phyloP scores from a whole-genome alignment of 164 flowering plant genomes.

The Paratinospora sagittata region DNA sequence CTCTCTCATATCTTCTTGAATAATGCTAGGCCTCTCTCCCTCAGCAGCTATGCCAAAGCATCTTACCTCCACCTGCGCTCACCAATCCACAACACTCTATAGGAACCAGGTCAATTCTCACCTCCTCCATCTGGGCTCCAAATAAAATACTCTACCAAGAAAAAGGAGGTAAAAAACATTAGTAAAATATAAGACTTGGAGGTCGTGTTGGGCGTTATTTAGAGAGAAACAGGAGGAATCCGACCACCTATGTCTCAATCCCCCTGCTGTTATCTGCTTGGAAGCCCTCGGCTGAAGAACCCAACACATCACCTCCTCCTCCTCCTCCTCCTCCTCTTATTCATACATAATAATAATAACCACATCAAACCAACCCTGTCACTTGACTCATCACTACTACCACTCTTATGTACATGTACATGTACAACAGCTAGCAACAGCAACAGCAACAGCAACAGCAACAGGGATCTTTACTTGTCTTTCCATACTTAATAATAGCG shows the following conservation, averaged over 20 bases:
- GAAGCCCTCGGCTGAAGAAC: conserved; percentile 18
- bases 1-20: background rate
- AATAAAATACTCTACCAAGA: background rate
- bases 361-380: background rate
- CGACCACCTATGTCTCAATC: conserved; percentile 43
- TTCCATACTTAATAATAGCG: background rate
- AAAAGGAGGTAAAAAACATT: background rate
- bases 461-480: background rate
- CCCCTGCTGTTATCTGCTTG: conserved; percentile 43
- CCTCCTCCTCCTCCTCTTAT: conserved; percentile 1
- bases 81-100: background rate
- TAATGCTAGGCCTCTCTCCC: background rate
- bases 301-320: background rate
- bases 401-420: background rate
- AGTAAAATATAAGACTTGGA: background rate
- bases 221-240: conserved; percentile 21
- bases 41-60: background rate
- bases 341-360: conserved; percentile 1
- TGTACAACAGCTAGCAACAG: background rate
- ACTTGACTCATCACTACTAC: background rate
- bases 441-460: background rate
- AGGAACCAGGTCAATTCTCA: too few species aligned
- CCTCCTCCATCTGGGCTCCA: background rate
- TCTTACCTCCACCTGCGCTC: background rate
- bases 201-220: background rate